These are phyloP conservation scores for Pseudozyma sp. DNA, from an alignment of 1,284 basidiomycete genomes.

Conservation along the genomic window DNA sequence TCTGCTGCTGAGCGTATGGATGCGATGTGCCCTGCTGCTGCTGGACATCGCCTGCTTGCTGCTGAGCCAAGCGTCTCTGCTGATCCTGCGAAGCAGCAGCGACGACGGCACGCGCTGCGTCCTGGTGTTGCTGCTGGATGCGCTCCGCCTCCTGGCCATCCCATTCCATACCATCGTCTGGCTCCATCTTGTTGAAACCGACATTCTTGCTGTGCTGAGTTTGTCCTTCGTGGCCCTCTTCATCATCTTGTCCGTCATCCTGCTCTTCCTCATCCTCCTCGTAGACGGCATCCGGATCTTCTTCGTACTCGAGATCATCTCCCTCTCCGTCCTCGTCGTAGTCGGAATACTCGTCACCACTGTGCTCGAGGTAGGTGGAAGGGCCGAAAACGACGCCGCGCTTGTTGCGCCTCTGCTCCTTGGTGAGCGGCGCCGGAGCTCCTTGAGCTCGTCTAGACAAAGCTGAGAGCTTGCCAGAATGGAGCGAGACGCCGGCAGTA, in stretches of 20 bases:
- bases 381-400: constrained; percentile 64
- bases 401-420: constrained; percentile 53
- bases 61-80: constrained; percentile 31
- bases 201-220: constrained; percentile 11
- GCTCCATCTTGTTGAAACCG: constrained; percentile 70
- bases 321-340: constrained; percentile 61
- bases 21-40: constrained; percentile 30
- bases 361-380: constrained; percentile 65
- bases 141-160: constrained; percentile 70
- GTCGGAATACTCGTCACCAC: constrained; percentile 62
- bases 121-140: constrained; percentile 61
- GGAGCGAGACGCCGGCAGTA: constrained; percentile 49
- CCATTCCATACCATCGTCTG: constrained; percentile 72
- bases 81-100: constrained; percentile 20
- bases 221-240: constrained; percentile 5
- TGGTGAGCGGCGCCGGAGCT: constrained; percentile 43
- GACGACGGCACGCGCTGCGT: constrained; percentile 7
- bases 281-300: constrained; percentile 53
- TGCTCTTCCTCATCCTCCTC: constrained; percentile 34
- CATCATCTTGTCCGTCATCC: constrained; percentile 13
- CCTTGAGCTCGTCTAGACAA: constrained; percentile 61
- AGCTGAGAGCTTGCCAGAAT: constrained; percentile 67
- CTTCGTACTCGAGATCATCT: constrained; percentile 54
- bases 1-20: constrained; percentile 22
- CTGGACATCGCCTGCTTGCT: constrained; percentile 22